These are phyloP conservation scores for Eucalyptus cloeziana DNA, from an alignment of 345 rosid genomes.

Conservation along the genomic window DNA sequence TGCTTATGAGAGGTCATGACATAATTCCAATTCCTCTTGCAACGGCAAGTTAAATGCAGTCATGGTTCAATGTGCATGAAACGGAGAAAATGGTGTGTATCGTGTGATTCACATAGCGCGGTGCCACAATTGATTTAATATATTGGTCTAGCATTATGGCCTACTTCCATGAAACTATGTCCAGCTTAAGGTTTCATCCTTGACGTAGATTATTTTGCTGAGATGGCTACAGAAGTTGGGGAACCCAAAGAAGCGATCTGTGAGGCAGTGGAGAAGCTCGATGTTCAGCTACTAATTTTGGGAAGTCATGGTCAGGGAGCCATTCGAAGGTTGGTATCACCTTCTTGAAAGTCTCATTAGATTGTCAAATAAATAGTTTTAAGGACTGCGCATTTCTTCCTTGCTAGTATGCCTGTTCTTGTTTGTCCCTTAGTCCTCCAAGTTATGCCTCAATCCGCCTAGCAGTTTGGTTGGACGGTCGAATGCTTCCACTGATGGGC, in stretches of 20 bases:
- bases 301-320: slow-evolving; percentile 29
- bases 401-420: not conserved
- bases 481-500: not conserved
- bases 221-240: slow-evolving; percentile 34
- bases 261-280: slow-evolving; percentile 35
- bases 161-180: not conserved
- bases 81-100: not conserved
- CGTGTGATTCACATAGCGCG: not conserved
- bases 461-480: not conserved
- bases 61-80: not conserved
- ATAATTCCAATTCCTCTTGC: not conserved
- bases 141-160: not conserved
- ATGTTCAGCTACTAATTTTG: slow-evolving; percentile 32
- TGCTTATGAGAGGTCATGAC: not conserved
- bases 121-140: not conserved
- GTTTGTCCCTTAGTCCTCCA: not conserved
- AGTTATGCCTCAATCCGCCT: not conserved
- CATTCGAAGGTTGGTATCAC: slow-evolving; percentile 21
- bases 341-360: not conserved
- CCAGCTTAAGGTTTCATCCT: not conserved
- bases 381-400: not conserved
- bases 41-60: not conserved
- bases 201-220: slow-evolving; percentile 13
- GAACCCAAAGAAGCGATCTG: slow-evolving; percentile 53
- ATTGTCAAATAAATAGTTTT: not conserved